phyloP scores from a whole-genome alignment of 2,329 filamentous ascomycete species.

The Hymenoscyphus scutula region DNA sequence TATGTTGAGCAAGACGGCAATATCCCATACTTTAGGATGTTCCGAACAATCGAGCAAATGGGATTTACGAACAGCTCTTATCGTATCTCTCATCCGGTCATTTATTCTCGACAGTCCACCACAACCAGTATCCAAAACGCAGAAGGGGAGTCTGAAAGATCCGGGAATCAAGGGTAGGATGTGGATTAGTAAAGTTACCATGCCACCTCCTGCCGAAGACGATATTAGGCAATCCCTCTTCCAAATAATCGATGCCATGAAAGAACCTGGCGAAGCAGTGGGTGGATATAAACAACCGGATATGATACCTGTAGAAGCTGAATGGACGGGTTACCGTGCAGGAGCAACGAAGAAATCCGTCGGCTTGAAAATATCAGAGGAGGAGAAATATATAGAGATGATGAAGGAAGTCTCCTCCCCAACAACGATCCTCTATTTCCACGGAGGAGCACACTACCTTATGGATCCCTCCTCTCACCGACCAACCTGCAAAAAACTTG shows the following conservation, averaged over 20 bases:
- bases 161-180: conserved; percentile 72
- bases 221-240: conserved; percentile 58
- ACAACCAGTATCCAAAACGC: conserved; percentile 55
- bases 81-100: conserved; percentile 68
- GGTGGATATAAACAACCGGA: conserved; percentile 49
- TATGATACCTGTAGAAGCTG: conserved; percentile 59
- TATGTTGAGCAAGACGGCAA: conserved; percentile 57
- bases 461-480: conserved; percentile 70
- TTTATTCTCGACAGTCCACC: conserved; percentile 45
- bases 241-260: conserved; percentile 55
- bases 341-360: conserved; percentile 48
- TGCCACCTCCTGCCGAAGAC: conserved; percentile 56
- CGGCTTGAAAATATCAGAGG: conserved; percentile 57
- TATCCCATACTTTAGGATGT: conserved; percentile 63
- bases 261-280: conserved; percentile 34
- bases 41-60: conserved; percentile 73
- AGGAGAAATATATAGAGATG: conserved; percentile 62
- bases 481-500: conserved; percentile 55
- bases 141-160: conserved; percentile 61
- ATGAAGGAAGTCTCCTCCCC: conserved; percentile 64
- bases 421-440: conserved; percentile 69
- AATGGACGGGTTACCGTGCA: conserved; percentile 72
- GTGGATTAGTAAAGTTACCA: conserved; percentile 73
- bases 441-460: conserved; percentile 73
- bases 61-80: conserved; percentile 73